A percentile compares a stretch with the other conserved stretches of the same genome.
Conservation (phyloP, 2,329 filamentous ascomycete species). For the Ceratocystis papillata region DNA sequence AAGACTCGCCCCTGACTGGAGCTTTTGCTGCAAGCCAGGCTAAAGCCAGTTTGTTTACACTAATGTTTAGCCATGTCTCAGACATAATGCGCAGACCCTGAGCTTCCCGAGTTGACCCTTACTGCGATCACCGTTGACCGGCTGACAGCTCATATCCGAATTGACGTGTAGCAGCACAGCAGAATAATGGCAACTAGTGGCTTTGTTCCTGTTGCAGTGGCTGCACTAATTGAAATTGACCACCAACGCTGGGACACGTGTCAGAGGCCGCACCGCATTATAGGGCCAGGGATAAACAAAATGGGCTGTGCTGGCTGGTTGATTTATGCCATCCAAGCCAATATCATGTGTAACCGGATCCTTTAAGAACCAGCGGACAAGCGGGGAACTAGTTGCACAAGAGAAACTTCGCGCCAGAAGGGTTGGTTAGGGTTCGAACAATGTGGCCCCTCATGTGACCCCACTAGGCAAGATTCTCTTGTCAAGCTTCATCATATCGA, state of each 20-base stretch:
- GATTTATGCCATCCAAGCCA: conserved; percentile 7
- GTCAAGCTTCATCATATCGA: conserved; percentile 2
- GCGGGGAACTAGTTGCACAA: neutral
- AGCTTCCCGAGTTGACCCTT: neutral
- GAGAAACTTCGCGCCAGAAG: neutral
- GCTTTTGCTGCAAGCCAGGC: no score
- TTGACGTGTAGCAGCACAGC: neutral
- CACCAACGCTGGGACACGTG: conserved; percentile 5
- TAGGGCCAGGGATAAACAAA: neutral
- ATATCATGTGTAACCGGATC: conserved; percentile 10
- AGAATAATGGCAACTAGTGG: neutral
- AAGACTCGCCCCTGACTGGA: no score
- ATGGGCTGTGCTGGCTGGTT: neutral
- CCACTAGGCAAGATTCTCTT: conserved; percentile 6
- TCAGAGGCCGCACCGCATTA: neutral
- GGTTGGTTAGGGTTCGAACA: neutral
- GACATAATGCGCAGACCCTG: neutral
- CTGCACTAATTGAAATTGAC: neutral
- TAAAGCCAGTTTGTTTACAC: neutral
- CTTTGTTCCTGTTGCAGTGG: neutral
- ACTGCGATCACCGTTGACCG: neutral
- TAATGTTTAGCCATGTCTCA: neutral
- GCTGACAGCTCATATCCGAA: no score
- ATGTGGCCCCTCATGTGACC: conserved; percentile 18
- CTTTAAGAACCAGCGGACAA: neutral